Evolutionary conservation across 1,284 basidiomycete species (phyloP).

Genomic region (Fomes fomentarius): DNA sequence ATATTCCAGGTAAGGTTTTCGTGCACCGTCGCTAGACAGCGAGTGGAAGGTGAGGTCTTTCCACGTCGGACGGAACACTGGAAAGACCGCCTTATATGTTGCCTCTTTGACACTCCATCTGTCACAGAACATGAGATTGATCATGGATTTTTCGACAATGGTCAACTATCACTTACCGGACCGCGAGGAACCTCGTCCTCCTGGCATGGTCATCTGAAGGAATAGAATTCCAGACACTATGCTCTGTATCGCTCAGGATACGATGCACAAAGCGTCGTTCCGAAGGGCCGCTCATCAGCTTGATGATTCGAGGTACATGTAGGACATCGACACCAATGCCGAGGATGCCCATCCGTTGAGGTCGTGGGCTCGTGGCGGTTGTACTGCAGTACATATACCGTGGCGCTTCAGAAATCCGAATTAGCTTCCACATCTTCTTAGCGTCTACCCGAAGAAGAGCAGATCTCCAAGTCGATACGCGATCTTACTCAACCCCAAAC

Average conservation of each 20-base stretch:
- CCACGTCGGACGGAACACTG: conserved; percentile 68
- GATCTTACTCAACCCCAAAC: neutral
- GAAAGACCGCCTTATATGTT: conserved; percentile 86
- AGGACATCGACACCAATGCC: conserved; percentile 84
- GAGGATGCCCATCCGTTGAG: conserved; percentile 53
- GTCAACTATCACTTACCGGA: conserved; percentile 52
- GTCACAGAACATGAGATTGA: conserved; percentile 1
- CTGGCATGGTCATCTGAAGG: conserved; percentile 24
- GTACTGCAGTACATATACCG: neutral
- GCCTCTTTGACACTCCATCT: conserved; percentile 92
- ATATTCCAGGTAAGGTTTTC: conserved; percentile 58
- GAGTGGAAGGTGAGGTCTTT: conserved; percentile 67
- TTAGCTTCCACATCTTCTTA: no score
- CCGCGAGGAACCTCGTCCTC: conserved; percentile 58
- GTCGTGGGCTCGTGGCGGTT: neutral
- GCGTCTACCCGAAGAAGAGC: neutral
- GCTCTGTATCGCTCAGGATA: conserved; percentile 66
- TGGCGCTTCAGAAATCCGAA: conserved; percentile 3
- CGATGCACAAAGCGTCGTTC: conserved; percentile 54
- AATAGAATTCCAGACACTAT: conserved; percentile 45
- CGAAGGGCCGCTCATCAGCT: conserved; percentile 56
- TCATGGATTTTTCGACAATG: neutral
- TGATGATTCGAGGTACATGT: conserved; percentile 65
- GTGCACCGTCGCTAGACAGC: conserved; percentile 34
- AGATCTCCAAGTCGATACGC: conserved; percentile 22